Conservation (phyloP, 345 rosid genomes). For the Sisymbrium irio region DNA sequence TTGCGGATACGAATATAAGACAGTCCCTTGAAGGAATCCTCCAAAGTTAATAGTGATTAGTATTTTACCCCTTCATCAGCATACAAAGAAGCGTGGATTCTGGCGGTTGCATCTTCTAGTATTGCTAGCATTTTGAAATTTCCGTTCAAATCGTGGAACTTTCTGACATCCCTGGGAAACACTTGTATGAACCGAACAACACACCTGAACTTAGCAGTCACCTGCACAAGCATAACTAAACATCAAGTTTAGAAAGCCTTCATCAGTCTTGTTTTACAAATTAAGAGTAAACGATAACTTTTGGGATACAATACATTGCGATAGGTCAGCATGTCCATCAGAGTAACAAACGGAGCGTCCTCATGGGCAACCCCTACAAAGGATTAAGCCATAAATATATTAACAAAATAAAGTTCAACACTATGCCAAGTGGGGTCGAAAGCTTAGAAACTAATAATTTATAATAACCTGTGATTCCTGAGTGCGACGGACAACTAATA, state of each 20-base stretch:
- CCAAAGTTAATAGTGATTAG: neutral
- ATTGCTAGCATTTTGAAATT: conserved; percentile 4
- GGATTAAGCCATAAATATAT: neutral
- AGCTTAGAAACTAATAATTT: neutral
- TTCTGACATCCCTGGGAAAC: conserved; percentile 14
- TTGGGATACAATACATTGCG: conserved; percentile 13
- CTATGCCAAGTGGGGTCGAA: neutral
- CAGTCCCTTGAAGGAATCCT: neutral
- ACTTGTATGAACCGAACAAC: conserved; percentile 34
- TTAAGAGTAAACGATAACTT: neutral
- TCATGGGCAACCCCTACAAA: conserved; percentile 25
- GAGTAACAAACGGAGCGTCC: conserved; percentile 27
- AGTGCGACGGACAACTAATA: conserved; percentile 4
- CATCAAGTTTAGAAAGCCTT: conserved; percentile 5
- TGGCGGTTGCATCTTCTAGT: conserved; percentile 31
- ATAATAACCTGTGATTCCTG: conserved; percentile 29
- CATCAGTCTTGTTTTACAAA: neutral
- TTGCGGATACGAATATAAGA: neutral
- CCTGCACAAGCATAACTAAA: conserved; percentile 19
- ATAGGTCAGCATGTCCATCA: conserved; percentile 32
- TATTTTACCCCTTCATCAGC: conserved; percentile 33
- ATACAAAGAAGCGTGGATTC: conserved; percentile 27
- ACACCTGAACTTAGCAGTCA: conserved; percentile 31
- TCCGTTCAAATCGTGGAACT: conserved; percentile 1
- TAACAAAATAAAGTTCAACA: neutral